Evolutionary conservation across 805 yeast species (phyloP), one percentile per base, ranked within the genome.

Genomic region (Ogataea angusta): DNA sequence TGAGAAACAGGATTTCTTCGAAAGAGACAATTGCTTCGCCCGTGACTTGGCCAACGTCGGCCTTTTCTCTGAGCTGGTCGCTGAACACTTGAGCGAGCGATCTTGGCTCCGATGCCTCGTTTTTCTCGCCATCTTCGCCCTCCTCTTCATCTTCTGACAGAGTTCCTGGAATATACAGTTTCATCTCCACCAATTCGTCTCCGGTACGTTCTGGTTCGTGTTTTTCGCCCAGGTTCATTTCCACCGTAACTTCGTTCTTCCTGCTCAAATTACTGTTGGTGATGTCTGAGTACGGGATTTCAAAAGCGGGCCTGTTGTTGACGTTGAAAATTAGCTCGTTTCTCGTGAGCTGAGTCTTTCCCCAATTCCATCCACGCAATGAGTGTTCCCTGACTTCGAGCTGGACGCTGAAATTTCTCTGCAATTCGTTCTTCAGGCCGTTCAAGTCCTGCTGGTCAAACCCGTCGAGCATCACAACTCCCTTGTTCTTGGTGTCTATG

Each of bases 321-420:
- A 90, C 81, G 43, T 81, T 79, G 65, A 93, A 90, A 21, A 87
- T 78, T 62, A 93, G 70, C 63, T 93, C 99, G 53, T 88, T 86
- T 62, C 96, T 78, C 15, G 95, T 96, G 59, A 93, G 77, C 60
- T 90, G 96, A 12, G 91, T 73, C 49, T 83, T 80, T 40, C 99
- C 99, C 99, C 99, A 93, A 65, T 93, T 93, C 99, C 99, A 93
- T 23, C 99, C 99, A 67, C 96, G 78, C 49, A 93, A 69, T 4
- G 96, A 85, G 64, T 93, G 99, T 55, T 91, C 98, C 54, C 74
- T 79, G 47, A 76, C 82, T 53, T 93, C 98, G 43, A 93, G 72
- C 41, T 76, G 76, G 30, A 86, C 69, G 38, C 66, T 70, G 63
- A 89, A 87, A 56, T 84, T 76, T 51, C 89, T 72, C 57, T 85